phyloP scores from a whole-genome alignment of 768 basidiomycete genomes.

The Rhodocollybia butyracea region DNA sequence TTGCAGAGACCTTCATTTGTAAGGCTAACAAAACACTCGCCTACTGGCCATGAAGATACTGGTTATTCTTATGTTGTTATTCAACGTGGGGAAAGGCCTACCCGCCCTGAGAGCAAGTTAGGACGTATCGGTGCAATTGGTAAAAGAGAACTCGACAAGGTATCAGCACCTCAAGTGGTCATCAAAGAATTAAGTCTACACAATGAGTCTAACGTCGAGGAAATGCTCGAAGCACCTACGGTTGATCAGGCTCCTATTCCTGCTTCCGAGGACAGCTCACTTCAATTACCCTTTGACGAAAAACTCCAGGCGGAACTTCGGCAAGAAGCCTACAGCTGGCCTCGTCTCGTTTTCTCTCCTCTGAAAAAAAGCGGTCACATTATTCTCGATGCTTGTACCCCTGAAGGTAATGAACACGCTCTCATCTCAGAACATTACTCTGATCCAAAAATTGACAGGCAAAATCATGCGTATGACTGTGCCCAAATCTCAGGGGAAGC shows the following conservation, averaged over 20 bases:
- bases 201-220: constrained; percentile 22
- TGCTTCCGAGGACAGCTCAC: not conserved
- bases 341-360: constrained; percentile 89
- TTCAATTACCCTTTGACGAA: not conserved
- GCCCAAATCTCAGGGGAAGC: constrained; percentile 94
- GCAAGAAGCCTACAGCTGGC: constrained; percentile 82
- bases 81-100: constrained; percentile 71
- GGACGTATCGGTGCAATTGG: constrained; percentile 58
- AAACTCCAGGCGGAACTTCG: constrained; percentile 53
- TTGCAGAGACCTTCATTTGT: constrained; percentile 85
- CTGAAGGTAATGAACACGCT: constrained; percentile 80
- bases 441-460: constrained; percentile 42
- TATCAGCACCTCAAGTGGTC: constrained; percentile 21
- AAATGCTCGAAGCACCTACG: not conserved
- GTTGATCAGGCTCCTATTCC: constrained; percentile 1
- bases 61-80: constrained; percentile 91
- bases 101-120: constrained; percentile 27
- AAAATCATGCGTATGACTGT: constrained; percentile 90
- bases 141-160: constrained; percentile 36
- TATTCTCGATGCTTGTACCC: constrained; percentile 83
- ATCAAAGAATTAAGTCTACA: constrained; percentile 42
- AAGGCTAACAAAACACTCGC: constrained; percentile 84
- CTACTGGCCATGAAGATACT: constrained; percentile 80
- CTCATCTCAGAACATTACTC: constrained; percentile 9
- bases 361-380: constrained; percentile 90